A percentile compares a stretch with the other conserved stretches of the same genome.
Evolutionary conservation across 2,329 filamentous ascomycete species (phyloP).

Genomic region (Fusarium protoensiforme): DNA sequence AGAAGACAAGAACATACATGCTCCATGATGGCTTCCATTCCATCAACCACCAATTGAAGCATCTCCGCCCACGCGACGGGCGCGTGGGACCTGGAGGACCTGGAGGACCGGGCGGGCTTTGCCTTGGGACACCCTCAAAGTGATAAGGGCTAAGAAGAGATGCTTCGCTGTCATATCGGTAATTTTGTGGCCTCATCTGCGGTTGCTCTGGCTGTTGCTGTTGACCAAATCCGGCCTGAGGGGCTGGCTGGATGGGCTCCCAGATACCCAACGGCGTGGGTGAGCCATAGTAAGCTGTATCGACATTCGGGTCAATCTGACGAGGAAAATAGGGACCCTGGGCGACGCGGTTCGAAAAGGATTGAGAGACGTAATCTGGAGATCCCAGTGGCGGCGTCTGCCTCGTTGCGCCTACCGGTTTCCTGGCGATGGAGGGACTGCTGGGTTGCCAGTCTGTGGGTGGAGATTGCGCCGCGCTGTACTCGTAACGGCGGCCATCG

Average conservation of each 20-base stretch:
- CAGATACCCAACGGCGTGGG: conserved; percentile 33
- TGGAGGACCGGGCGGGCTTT: background rate
- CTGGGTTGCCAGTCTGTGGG: conserved; percentile 26
- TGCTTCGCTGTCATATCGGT: conserved; percentile 29
- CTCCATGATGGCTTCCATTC: conserved; percentile 40
- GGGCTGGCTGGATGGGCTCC: conserved; percentile 22
- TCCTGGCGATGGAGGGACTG: conserved; percentile 32
- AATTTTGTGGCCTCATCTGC: conserved; percentile 14
- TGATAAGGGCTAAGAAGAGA: conserved; percentile 22
- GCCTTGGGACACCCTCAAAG: background rate
- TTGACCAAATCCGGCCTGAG: background rate
- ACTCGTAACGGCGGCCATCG: background rate
- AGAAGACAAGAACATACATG: conserved; percentile 37
- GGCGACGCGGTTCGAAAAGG: conserved; percentile 23
- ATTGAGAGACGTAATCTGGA: conserved; percentile 12
- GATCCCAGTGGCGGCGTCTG: conserved; percentile 17
- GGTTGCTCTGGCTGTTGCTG: background rate
- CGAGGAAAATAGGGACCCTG: conserved; percentile 18
- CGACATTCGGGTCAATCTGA: conserved; percentile 15
- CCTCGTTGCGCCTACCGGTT: conserved; percentile 13
- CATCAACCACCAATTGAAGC: conserved; percentile 26
- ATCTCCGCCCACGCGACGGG: background rate
- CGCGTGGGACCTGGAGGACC: background rate
- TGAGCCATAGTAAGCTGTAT: conserved; percentile 27
- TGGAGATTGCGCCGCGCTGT: conserved; percentile 15